Evolutionary conservation across 2,329 filamentous ascomycete species (phyloP).

Genomic region (Dothistroma septosporum): DNA sequence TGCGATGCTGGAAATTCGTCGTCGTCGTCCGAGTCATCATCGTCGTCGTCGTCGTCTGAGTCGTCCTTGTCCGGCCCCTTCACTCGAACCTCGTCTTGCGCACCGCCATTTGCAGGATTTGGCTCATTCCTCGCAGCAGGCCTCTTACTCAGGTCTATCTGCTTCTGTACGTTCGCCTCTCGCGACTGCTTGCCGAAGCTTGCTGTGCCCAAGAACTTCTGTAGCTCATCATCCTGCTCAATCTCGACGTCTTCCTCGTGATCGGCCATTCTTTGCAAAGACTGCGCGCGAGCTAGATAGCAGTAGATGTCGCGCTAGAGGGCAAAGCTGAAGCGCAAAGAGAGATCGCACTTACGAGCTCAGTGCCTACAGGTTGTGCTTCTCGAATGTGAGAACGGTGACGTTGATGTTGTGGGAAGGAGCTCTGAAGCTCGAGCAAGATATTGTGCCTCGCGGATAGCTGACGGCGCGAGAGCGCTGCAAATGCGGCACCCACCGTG

Average conservation of each 20-base stretch:
- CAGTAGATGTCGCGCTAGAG: neutral
- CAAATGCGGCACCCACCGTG: no score
- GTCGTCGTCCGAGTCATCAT: constrained; percentile 64
- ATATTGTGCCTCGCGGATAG: neutral
- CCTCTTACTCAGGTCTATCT: constrained; percentile 75
- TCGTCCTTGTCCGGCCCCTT: constrained; percentile 48
- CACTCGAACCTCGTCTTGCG: constrained; percentile 2
- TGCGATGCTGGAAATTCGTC: constrained; percentile 92
- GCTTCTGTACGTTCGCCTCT: constrained; percentile 68
- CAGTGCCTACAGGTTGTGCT: neutral
- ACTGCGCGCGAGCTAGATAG: constrained; percentile 10
- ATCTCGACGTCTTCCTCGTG: constrained; percentile 26
- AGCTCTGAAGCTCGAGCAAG: neutral
- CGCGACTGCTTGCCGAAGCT: constrained; percentile 81
- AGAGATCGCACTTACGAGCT: constrained; percentile 22
- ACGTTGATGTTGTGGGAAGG: neutral
- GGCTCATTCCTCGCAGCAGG: constrained; percentile 37
- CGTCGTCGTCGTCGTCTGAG: constrained; percentile 53
- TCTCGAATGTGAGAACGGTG: neutral
- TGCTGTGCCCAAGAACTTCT: constrained; percentile 71
- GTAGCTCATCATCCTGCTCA: constrained; percentile 62
- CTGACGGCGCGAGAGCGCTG: neutral
- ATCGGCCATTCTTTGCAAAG: constrained; percentile 19
- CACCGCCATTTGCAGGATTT: neutral
- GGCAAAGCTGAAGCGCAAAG: constrained; percentile 12